These are phyloP conservation scores for Magnaporthiopsis poae DNA, from an alignment of 2,329 filamentous ascomycete genomes.

Conservation along the genomic window DNA sequence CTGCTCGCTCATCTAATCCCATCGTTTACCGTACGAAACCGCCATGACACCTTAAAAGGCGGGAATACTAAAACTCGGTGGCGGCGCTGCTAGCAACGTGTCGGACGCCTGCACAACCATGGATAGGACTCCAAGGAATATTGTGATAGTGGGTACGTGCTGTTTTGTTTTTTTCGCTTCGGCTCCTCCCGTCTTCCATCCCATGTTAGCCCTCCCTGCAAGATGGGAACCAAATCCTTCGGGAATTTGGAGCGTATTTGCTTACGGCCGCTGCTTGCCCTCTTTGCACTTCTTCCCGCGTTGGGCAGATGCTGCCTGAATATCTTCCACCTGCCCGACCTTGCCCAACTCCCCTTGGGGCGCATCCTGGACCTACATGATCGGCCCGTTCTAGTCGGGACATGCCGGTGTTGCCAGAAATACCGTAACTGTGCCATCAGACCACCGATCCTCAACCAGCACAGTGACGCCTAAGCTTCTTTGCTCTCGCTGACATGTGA, in stretches of 20 bases:
- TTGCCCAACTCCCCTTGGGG: no score
- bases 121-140: conserved; percentile 25
- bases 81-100: not conserved
- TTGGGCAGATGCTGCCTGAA: not conserved
- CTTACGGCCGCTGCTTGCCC: not conserved
- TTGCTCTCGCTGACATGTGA: not conserved
- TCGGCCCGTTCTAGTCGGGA: not conserved
- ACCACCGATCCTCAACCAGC: not conserved
- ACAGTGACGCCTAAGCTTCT: not conserved
- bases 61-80: not conserved
- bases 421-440: not conserved
- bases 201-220: not conserved
- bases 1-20: not conserved
- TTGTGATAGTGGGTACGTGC: conserved; percentile 37
- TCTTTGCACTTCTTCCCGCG: not conserved
- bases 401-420: not conserved
- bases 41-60: not conserved
- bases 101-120: conserved; percentile 11
- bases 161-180: not conserved
- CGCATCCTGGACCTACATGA: not conserved
- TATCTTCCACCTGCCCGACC: no score
- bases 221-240: not conserved
- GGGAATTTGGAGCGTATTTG: not conserved
- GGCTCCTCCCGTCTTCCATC: not conserved
- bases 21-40: not conserved